Evolutionary conservation across 345 rosid genomes (phyloP).

Genomic region (Rhodomyrtus tomentosa): DNA sequence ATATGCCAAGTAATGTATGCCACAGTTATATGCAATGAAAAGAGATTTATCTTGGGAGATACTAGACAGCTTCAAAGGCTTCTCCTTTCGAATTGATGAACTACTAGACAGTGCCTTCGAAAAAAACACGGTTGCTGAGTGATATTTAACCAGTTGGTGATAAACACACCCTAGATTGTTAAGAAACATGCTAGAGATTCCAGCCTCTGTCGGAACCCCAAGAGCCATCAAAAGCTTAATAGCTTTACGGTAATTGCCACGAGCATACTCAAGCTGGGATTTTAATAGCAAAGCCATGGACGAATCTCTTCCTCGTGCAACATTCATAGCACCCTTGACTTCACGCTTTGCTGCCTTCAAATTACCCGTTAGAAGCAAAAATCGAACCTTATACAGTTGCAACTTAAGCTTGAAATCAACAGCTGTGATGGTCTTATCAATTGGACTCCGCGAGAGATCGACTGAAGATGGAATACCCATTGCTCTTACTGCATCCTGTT

Average conservation of each 20-base stretch:
- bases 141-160: slow-evolving; percentile 64
- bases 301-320: slow-evolving; percentile 82
- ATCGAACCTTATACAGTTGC: slow-evolving; percentile 88
- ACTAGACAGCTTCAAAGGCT: slow-evolving; percentile 51
- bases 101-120: slow-evolving; percentile 64
- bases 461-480: slow-evolving; percentile 41
- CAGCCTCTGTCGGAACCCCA: slow-evolving; percentile 52
- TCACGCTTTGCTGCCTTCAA: slow-evolving; percentile 94
- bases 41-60: slow-evolving; percentile 84
- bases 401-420: slow-evolving; percentile 83
- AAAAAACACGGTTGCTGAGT: slow-evolving; percentile 52
- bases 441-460: slow-evolving; percentile 42
- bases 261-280: slow-evolving; percentile 96
- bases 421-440: slow-evolving; percentile 44
- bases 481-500: slow-evolving; percentile 45
- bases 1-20: slow-evolving; percentile 70
- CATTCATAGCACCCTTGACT: slow-evolving; percentile 90
- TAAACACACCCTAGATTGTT: slow-evolving; percentile 94
- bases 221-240: slow-evolving; percentile 85
- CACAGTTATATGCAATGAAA: slow-evolving; percentile 70
- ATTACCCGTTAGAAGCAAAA: slow-evolving; percentile 82
- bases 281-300: slow-evolving; percentile 81
- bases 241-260: slow-evolving; percentile 89
- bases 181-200: slow-evolving; percentile 65
- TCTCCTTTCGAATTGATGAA: slow-evolving; percentile 63